Base-by-base conservation (phyloP, 2,329 filamentous ascomycete species). In the Leptographium lundbergii region DNA sequence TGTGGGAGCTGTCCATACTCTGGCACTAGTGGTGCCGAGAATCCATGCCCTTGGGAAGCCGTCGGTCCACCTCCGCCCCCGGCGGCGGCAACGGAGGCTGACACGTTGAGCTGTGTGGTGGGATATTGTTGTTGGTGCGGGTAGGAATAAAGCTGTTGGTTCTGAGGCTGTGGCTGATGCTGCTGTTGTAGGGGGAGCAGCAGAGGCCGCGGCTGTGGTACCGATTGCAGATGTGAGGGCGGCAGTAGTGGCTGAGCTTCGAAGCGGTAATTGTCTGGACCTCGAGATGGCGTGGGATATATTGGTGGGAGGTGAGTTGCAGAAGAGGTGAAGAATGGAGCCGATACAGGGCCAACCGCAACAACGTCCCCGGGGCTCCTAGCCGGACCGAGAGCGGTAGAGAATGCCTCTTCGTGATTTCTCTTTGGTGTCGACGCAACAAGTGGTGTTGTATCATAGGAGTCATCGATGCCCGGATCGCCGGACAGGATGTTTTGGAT, bases 401-500 rank as follows among this genome's bases (percentile, higher is more conserved):
- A 64, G 61, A 72, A 71, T 22, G 68, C 67, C 59, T 72, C 70
- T 61, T 71, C 67, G 61, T 68, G 69, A 61, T 69, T 72, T 58
- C 71, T 67, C 65, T 73, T 75, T 32, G 72, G 68, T 14, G 68
- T 68, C 47, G 67, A 65, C 59, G 69, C 66, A 57, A 68, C 64
- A 45, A 70, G 65, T 51, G 67, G 63, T 57, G 65, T 65, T 59
- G 64, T 69, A 55, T 69, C 65, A 58, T 42, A 22, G 5, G 63
- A 66, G 50, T 73, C 72, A 70, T 74, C 71, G 63, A 68, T 56
- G 61, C 73, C 73, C 62, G 72, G 72, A 61, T 71, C 67, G 61
- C 75, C 73, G 61, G 76, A 77, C 68, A 79, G 71, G 67, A 80
- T 78, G 54, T 76, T 77, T 67, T 78, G 71, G 61, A 79, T 78